Base-by-base conservation (phyloP, 257 asterid species). In the Anisodus acutangulus region DNA sequence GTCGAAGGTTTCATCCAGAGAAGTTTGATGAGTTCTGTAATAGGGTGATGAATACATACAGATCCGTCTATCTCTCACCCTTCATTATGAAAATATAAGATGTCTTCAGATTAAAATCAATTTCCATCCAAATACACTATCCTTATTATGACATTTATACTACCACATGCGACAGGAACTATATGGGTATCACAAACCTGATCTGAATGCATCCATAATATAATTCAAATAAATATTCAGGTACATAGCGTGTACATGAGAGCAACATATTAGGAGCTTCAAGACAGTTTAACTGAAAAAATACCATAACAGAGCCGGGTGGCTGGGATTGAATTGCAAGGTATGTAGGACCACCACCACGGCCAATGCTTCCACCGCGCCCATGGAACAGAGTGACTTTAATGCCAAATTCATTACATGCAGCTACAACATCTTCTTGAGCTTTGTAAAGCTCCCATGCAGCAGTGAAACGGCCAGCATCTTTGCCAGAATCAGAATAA, bases 391-490 rank as follows among this genome's bases (percentile, higher is more conserved):
- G 90, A 81, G 99, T 96, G 69, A 93, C 91, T 88, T 96, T 96
- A 84, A 96, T 94, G 67, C 96, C 98, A 79, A 81, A 92, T 78
- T 91, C 98, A 45, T 92, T 94, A 89, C 99, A 96, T 37, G 97
- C 99, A 85, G 97, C 98, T 39, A 92, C 93, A 67, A 96, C 98
- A 81, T 94, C 99, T 88, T 94, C 98, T 86, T 96, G 99, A 76
- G 99, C 99, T 91, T 96, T 96, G 89, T 96, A 96, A 37, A 96
- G 98, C 87, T 96, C 99, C 99, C 98, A 96, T 5, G 99, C 99
- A 80, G 98, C 99, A 35, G 93, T 87, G 78, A 95, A 94, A 67
- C 99, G 99, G 17, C 99, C 99, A 51, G 99, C 99, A 87, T 95
- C 99, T 90, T 95, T 95, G 49, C 99, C 99, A 15, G 99, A 95